Evolutionary conservation across 768 basidiomycete species (phyloP), one percentile per base, ranked within the genome.

Genomic region (Dioszegia aurantiaca): DNA sequence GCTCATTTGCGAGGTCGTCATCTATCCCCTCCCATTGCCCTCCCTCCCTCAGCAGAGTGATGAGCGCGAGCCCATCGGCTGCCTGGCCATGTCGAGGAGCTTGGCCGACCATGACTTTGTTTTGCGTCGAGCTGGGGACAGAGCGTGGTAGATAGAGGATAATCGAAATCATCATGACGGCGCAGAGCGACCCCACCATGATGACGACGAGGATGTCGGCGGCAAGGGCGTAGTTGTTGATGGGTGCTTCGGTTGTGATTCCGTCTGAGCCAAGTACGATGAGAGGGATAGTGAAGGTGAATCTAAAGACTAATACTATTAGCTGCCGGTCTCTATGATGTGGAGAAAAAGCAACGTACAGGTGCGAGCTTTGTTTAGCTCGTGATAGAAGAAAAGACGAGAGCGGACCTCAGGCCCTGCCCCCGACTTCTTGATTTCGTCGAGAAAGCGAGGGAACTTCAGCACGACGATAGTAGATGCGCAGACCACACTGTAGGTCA

Each of bases 371-470:
- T 68, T 68, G 58, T 71, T 71, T 24, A 45, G 47, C 44, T 68
- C 64, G 40, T 71, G 69, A 52, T 64, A 71, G 40, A 64, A 65
- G 46, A 68, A 62, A 3, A 71, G 58, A 23, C 69, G 56, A 16
- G 62, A 51, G 48, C 64, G 60, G 14, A 71, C 69, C 9, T 67
- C 69, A 17, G 66, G 66, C 40, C 66, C 64, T 19, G 69, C 69
- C 12, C 69, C 69, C 16, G 69, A 68, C 1, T 57, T 47, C 59
- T 64, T 62, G 11, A 71, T 66, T 40, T 65, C 64, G 6, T 58
- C 37, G 4, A 71, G 64, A 55, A 71, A 71, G 2, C 43, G 23
- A 2, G 69, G 67, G 45, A 71, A 71, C 21, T 60, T 46, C 46
- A 56, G 53, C 41, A 68, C 49, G 19, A 70, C 61, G 21, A 59